Conservation (phyloP, 306 rosid species). For the Fragaria ananassa region DNA sequence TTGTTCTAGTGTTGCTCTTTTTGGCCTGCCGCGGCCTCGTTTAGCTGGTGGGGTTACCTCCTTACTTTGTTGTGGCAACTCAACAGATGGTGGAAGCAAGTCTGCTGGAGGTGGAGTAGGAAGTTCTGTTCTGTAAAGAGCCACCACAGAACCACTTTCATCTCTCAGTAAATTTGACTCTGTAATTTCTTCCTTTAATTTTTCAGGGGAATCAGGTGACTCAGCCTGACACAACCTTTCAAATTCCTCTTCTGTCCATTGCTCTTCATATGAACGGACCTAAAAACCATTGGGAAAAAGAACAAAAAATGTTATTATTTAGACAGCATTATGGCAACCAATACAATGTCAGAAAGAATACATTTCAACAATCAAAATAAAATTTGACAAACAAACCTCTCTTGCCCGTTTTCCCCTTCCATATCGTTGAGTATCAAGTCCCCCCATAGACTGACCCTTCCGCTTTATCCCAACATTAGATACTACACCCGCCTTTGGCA, state of each 20-base stretch:
- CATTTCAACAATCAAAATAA: slow-evolving; percentile 13
- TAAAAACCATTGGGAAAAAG: slow-evolving; percentile 25
- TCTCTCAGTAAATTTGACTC: slow-evolving; percentile 38
- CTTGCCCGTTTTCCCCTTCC: slow-evolving; percentile 98
- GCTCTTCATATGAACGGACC: slow-evolving; percentile 99
- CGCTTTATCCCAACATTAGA: slow-evolving; percentile 66
- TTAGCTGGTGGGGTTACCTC: slow-evolving; percentile 77
- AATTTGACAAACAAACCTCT: slow-evolving; percentile 65
- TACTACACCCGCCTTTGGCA: slow-evolving; percentile 54
- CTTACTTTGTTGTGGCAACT: slow-evolving; percentile 47
- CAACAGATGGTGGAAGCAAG: slow-evolving; percentile 42
- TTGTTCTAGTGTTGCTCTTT: slow-evolving; percentile 59
- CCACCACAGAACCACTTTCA: slow-evolving; percentile 38
- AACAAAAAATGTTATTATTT: slow-evolving; percentile 3
- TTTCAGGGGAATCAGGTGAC: slow-evolving; percentile 57
- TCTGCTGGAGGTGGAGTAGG: slow-evolving; percentile 34
- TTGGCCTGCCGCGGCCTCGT: slow-evolving; percentile 99
- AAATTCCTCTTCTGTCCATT: slow-evolving; percentile 99
- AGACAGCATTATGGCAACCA: background rate
- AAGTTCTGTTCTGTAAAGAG: slow-evolving; percentile 42
- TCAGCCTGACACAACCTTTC: slow-evolving; percentile 94
- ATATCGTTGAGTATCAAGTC: slow-evolving; percentile 80
- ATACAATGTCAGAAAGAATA: background rate
- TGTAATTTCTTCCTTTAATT: slow-evolving; percentile 46
- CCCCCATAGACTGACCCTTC: slow-evolving; percentile 62